These are phyloP conservation scores for Zea luxurians DNA, from an alignment of 176 grass and related monocot genomes.

Conservation along the genomic window DNA sequence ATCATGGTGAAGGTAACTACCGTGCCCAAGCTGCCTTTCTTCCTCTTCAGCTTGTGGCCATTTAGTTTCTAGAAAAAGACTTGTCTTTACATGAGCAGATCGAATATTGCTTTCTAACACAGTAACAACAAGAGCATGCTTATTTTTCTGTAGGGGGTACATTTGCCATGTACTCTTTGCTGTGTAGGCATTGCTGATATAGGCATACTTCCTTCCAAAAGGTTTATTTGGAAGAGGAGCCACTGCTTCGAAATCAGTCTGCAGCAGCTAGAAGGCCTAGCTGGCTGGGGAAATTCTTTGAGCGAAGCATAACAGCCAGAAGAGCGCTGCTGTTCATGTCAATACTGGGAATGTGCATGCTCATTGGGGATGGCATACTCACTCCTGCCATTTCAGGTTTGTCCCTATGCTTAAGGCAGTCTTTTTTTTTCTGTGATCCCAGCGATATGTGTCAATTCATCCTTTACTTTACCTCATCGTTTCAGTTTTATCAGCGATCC, in stretches of 20 bases:
- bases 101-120: background rate
- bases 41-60: background rate
- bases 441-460: background rate
- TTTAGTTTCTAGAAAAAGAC: background rate
- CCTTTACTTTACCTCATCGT: background rate
- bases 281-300: constrained; percentile 63
- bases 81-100: background rate
- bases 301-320: constrained; percentile 66
- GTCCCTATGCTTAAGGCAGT: constrained; percentile 18
- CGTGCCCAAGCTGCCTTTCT: constrained; percentile 1
- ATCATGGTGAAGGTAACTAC: constrained; percentile 78
- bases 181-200: constrained; percentile 74
- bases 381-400: constrained; percentile 88
- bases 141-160: constrained; percentile 66
- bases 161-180: constrained; percentile 75
- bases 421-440: constrained; percentile 21
- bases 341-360: constrained; percentile 86
- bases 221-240: constrained; percentile 37
- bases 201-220: constrained; percentile 75
- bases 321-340: constrained; percentile 70
- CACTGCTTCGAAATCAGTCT: constrained; percentile 31
- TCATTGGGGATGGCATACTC: constrained; percentile 87
- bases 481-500: constrained; percentile 72
- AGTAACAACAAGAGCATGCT: background rate
- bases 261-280: constrained; percentile 33